Evolutionary conservation across 2,329 filamentous ascomycete species (phyloP).

Genomic region (Penicillium decumbens): DNA sequence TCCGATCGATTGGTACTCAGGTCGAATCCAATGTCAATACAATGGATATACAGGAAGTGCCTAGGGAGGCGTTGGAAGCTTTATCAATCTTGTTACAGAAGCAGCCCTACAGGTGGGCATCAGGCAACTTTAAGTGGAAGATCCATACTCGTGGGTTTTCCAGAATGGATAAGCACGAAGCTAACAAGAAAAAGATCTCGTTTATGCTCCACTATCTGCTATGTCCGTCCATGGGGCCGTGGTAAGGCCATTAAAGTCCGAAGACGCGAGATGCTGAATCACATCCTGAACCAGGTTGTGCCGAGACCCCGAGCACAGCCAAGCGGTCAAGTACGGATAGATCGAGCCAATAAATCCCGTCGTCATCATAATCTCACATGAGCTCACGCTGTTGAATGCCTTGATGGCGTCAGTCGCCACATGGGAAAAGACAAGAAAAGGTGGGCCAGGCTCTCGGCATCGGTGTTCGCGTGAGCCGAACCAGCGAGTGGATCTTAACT

Average conservation of each 20-base stretch:
- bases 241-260: slow-evolving; percentile 2
- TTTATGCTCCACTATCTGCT: not conserved
- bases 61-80: not conserved
- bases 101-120: not conserved
- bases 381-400: not conserved
- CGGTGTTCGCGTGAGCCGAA: slow-evolving; percentile 11
- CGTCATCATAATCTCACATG: not conserved
- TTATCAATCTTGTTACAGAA: not conserved
- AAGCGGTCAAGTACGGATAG: no score
- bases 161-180: slow-evolving; percentile 1
- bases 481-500: slow-evolving; percentile 2
- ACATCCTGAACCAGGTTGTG: not conserved
- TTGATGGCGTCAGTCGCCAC: slow-evolving; percentile 3
- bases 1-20: slow-evolving; percentile 11
- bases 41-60: not conserved
- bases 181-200: slow-evolving; percentile 1
- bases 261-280: slow-evolving; percentile 1
- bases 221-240: not conserved
- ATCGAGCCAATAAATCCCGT: not conserved
- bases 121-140: slow-evolving; percentile 3
- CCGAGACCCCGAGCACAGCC: not conserved
- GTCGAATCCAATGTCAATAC: not conserved
- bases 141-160: slow-evolving; percentile 3
- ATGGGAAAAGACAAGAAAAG: not conserved
- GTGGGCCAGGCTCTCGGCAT: not conserved